Base-by-base conservation (phyloP, 495 filamentous ascomycete genomes). In the Glonium stellatum region DNA sequence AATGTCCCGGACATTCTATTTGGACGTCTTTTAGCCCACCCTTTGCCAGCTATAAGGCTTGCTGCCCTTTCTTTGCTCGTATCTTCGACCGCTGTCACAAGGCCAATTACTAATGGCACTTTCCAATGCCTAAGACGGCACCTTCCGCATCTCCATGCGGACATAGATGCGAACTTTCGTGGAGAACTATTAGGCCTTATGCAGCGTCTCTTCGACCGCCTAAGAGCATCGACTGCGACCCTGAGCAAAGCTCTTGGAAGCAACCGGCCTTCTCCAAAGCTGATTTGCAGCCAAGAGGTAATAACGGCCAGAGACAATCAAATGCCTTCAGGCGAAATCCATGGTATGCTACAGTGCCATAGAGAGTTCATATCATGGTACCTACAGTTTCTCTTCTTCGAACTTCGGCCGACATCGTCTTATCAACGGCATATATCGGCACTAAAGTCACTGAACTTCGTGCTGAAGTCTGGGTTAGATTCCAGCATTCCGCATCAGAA, bases 341-440 rank as follows among this genome's bases (percentile, higher is more conserved):
- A 35, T 13, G 34, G 36, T 27, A 19, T 41, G 5, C 27, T 67
- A 3, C 10, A 61, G 0, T 75, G 78, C 25, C 84, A 87, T 27
- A 73, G 77, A 23, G 67, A 65, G 0, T 96, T 92, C 66, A 51
- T 93, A 13, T 60, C 63, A 5, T 88, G 84, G 79, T 96, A 92
- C 68, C 50, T 87, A 4, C 55, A 73, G 0, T 92, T 93, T 61
- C 69, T 98, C n/a, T 74, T 79, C 41, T 69, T 72, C 12, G 89
- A 96, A 65, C 73, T 98, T 25, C 73, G 81, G 36, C 83, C 90
- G 0, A 88, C 84, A 0, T 80, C 87, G 15, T 88, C 89, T 18
- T 97, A 97, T 64, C 89, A 92, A 63, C 84, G 89, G 11, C 91
- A 92, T 62, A 87, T 90, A n/a, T 87, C 82, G 0, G 83, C 89